Percentiles rank a stretch among this genome's conserved stretches.
phyloP scores from a whole-genome alignment of 192 early-diverging fungal species.

The Coemansia sp. region DNA sequence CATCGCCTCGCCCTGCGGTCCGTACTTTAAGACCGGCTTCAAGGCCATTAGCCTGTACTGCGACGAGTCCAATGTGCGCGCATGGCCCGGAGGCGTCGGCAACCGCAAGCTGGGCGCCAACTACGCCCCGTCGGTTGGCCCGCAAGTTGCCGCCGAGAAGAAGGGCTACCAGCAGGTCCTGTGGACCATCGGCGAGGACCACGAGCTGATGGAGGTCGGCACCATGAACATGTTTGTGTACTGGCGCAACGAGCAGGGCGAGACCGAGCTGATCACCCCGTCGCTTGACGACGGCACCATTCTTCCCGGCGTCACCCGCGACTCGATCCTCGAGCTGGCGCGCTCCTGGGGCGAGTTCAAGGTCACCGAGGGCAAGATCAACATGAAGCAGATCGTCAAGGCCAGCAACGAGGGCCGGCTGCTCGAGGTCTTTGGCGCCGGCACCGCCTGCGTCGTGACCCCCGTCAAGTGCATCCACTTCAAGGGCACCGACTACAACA shows the following conservation, averaged over 20 bases:
- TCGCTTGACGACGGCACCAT: slow-evolving; percentile 94
- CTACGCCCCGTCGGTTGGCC: slow-evolving; percentile 60
- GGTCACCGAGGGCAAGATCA: slow-evolving; percentile 80
- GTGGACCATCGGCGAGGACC: slow-evolving; percentile 89
- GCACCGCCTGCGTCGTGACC: slow-evolving; percentile 93
- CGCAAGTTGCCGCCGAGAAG: slow-evolving; percentile 74
- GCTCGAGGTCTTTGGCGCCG: slow-evolving; percentile 94
- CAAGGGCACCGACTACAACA: slow-evolving; percentile 63
- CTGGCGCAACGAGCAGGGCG: slow-evolving; percentile 84
- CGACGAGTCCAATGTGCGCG: slow-evolving; percentile 86
- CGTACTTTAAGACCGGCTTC: slow-evolving; percentile 74
- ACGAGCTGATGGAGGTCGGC: slow-evolving; percentile 91
- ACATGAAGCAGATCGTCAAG: slow-evolving; percentile 73
- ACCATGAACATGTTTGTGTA: slow-evolving; percentile 96
- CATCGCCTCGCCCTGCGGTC: slow-evolving; percentile 94
- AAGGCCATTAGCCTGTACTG: slow-evolving; percentile 91
- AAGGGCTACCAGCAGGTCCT: slow-evolving; percentile 91
- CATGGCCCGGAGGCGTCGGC: slow-evolving; percentile 96
- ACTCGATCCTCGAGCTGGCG: slow-evolving; percentile 83
- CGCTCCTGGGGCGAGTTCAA: slow-evolving; percentile 85
- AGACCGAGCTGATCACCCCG: slow-evolving; percentile 86
- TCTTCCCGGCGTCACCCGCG: slow-evolving; percentile 92
- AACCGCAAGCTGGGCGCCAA: slow-evolving; percentile 86
- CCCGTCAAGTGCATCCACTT: slow-evolving; percentile 85
- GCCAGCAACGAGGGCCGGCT: slow-evolving; percentile 74